Evolutionary conservation across 805 yeast species (phyloP), one percentile per base, ranked within the genome.

Genomic region (Saccharomycopsis babjevae): DNA sequence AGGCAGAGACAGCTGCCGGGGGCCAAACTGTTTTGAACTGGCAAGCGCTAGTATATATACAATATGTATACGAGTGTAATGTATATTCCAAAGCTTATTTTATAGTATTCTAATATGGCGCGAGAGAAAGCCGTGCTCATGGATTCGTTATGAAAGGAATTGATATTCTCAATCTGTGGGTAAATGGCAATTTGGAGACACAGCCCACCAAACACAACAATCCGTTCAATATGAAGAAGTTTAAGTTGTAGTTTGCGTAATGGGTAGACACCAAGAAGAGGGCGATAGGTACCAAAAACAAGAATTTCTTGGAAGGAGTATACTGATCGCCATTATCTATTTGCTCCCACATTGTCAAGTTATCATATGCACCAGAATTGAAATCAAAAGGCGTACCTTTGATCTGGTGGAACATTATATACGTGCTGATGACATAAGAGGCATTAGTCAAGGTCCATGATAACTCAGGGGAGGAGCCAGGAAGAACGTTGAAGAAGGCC

Each of bases 281-380:
- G 7, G 83, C 85, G 65, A 94, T 88, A 32, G 99, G 99, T n/a
- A 94, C 97, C 57, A 89, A 84, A 76, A 93, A 82, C 66, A 93
- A 77, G 70, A 91, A 93, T 74, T 93, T 93, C 77, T 94, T 92
- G 43, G 97, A 85, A 13, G 99, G 99, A 0, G 99, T 94, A 72
- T 92, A 93, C 73, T 91, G 96, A 70, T 91, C 97, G 62, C 98
- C 99, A 68, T 92, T 85, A 72, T 89, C 96, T 43, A 77, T 64
- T 74, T 93, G 99, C 74, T 93, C 99, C 99, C 99, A 93, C 97
- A 93, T 90, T 25, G 97, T 94, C 66, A 93, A 79, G 69, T 89
- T 86, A 71, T 93, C 99, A 73, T 88, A 94, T 0, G 97, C 98
- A 52, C 99, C 99, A 50, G 88, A 86, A 70, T 92, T 94, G 76